Conservation (phyloP, 768 basidiomycete species). For the Macrolepiota fuliginosa region DNA sequence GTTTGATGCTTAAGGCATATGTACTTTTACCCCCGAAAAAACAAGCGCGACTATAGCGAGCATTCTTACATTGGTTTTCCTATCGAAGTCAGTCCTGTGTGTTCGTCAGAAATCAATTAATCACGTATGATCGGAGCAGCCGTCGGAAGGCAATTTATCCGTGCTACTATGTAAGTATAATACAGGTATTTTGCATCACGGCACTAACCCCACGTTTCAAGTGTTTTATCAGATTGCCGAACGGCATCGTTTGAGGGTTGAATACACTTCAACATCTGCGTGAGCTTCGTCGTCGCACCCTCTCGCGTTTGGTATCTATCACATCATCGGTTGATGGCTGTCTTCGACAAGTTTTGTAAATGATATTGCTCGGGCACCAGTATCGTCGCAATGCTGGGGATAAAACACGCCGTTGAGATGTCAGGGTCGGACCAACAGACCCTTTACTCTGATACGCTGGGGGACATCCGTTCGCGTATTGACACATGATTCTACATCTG, state of each 20-base stretch:
- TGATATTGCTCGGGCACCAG: too few species aligned
- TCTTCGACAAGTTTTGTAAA: too few species aligned
- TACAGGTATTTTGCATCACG: too few species aligned
- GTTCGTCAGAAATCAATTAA: neutral
- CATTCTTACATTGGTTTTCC: neutral
- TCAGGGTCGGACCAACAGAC: neutral
- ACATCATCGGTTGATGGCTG: too few species aligned
- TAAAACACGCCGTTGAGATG: neutral
- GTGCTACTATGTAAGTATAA: too few species aligned
- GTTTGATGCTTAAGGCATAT: neutral
- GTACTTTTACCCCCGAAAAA: neutral
- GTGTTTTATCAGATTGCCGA: neutral
- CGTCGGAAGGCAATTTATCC: conserved; percentile 3
- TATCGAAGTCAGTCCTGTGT: neutral
- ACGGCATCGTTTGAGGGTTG: neutral
- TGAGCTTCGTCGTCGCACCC: too few species aligned
- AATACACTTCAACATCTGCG: neutral
- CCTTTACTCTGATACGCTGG: neutral
- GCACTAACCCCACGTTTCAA: neutral
- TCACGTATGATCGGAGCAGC: neutral
- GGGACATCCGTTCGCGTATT: neutral
- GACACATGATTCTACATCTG: neutral
- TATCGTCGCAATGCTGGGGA: neutral
- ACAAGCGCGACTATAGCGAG: neutral
- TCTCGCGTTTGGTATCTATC: too few species aligned